Evolutionary conservation across 306 rosid species (phyloP).

Genomic region (Chamaecrista fasciculata): DNA sequence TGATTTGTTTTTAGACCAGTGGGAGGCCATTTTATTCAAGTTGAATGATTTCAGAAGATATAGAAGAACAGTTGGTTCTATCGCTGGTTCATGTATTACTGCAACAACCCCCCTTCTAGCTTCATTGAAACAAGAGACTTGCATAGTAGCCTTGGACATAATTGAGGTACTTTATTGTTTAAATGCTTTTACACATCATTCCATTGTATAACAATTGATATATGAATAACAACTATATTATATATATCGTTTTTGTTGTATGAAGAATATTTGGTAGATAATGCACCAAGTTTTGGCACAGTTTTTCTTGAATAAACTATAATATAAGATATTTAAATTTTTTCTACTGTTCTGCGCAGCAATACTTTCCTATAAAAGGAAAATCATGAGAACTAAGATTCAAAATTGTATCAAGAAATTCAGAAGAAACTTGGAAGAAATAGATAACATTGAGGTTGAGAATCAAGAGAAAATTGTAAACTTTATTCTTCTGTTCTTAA

Average conservation of each 20-base stretch:
- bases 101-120: conserved; percentile 80
- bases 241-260: not conserved
- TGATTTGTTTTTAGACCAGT: conserved; percentile 56
- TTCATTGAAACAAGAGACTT: conserved; percentile 61
- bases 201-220: conserved; percentile 9
- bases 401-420: not conserved
- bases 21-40: conserved; percentile 70
- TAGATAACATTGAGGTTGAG: not conserved
- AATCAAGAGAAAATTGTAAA: not conserved
- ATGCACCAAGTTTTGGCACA: conserved; percentile 6
- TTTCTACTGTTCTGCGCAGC: not conserved
- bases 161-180: conserved; percentile 61
- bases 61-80: conserved; percentile 80
- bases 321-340: not conserved
- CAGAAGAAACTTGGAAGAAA: not conserved
- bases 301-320: not conserved
- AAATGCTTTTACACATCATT: conserved; percentile 20
- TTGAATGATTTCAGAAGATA: conserved; percentile 80
- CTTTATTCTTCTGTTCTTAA: not conserved
- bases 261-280: not conserved
- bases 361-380: not conserved
- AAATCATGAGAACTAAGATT: not conserved
- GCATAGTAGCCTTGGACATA: conserved; percentile 77
- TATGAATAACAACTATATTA: not conserved
- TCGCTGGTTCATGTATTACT: conserved; percentile 74